Percentiles rank a stretch among this genome's conserved stretches.
Conservation (phyloP, 2,329 filamentous ascomycete species). For the Graphilbum sp. region DNA sequence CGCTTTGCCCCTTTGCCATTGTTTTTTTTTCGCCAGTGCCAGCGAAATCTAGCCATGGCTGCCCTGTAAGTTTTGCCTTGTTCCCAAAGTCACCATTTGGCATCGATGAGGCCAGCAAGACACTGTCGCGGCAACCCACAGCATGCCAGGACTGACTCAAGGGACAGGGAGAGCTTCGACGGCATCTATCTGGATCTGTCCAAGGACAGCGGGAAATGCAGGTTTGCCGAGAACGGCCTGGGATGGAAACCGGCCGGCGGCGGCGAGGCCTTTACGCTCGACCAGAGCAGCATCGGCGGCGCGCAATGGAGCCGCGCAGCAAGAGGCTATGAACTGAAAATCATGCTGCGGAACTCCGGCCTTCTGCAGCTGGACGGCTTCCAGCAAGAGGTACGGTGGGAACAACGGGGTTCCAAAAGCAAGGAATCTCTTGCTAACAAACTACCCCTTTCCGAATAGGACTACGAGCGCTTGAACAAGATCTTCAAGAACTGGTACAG, state of each 20-base stretch:
- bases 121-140: too few relatives aligned
- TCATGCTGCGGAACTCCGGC: slow-evolving; percentile 67
- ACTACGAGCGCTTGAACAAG: slow-evolving; percentile 79
- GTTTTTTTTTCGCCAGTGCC: too few relatives aligned
- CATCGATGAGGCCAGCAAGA: neutral
- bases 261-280: slow-evolving; percentile 86
- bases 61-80: neutral
- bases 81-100: too few relatives aligned
- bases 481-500: slow-evolving; percentile 98
- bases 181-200: slow-evolving; percentile 94
- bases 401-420: too few relatives aligned
- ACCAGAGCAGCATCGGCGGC: slow-evolving; percentile 65
- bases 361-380: slow-evolving; percentile 93
- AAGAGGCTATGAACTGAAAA: slow-evolving; percentile 86
- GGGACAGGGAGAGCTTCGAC: slow-evolving; percentile 71
- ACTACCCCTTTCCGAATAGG: slow-evolving; percentile 30
- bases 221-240: slow-evolving; percentile 84
- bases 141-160: neutral
- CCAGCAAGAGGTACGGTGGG: slow-evolving; percentile 56
- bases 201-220: slow-evolving; percentile 80
- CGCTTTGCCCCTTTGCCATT: too few relatives aligned
- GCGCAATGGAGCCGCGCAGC: slow-evolving; percentile 93
- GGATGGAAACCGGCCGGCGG: slow-evolving; percentile 86
- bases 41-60: neutral
- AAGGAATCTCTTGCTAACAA: too few relatives aligned